phyloP scores from a whole-genome alignment of 345 rosid species.

The Stellera chamaejasme region DNA sequence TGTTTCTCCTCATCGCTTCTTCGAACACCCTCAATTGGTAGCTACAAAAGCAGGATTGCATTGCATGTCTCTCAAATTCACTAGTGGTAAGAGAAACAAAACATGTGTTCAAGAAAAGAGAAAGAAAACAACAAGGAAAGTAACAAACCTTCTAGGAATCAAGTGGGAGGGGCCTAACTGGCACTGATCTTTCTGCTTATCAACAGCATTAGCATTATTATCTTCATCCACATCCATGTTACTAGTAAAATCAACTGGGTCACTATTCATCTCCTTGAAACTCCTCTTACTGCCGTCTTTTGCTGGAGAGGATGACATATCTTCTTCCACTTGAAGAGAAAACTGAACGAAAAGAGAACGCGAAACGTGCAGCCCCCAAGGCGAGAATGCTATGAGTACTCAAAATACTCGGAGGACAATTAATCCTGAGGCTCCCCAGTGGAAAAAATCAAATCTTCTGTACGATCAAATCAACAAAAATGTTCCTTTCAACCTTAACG shows the following conservation, averaged over 20 bases:
- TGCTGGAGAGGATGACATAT: constrained; percentile 21
- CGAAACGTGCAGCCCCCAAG: constrained; percentile 11
- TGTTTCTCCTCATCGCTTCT: constrained; percentile 58
- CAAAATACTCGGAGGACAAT: too few relatives aligned
- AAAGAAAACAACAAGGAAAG: background rate
- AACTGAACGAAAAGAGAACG: background rate
- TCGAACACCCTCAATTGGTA: constrained; percentile 56
- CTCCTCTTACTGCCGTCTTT: constrained; percentile 34
- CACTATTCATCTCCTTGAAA: constrained; percentile 29
- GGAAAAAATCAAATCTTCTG: too few relatives aligned
- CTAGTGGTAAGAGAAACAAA: constrained; percentile 3
- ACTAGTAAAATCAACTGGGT: constrained; percentile 5
- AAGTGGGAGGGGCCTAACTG: constrained; percentile 9
- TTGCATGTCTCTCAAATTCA: constrained; percentile 1
- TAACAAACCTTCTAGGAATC: constrained; percentile 37
- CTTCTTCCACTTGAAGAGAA: background rate
- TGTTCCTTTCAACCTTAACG: too few relatives aligned
- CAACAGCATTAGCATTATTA: constrained; percentile 2
- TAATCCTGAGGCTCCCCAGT: background rate
- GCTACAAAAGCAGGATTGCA: constrained; percentile 19
- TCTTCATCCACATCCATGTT: constrained; percentile 3
- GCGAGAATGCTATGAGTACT: background rate
- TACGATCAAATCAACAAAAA: too few relatives aligned
- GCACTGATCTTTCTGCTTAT: background rate
- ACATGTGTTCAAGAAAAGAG: background rate